A percentile compares a stretch with the other conserved stretches of the same genome.
Evolutionary conservation across 306 rosid species (phyloP).

Genomic region (Corylus americana): DNA sequence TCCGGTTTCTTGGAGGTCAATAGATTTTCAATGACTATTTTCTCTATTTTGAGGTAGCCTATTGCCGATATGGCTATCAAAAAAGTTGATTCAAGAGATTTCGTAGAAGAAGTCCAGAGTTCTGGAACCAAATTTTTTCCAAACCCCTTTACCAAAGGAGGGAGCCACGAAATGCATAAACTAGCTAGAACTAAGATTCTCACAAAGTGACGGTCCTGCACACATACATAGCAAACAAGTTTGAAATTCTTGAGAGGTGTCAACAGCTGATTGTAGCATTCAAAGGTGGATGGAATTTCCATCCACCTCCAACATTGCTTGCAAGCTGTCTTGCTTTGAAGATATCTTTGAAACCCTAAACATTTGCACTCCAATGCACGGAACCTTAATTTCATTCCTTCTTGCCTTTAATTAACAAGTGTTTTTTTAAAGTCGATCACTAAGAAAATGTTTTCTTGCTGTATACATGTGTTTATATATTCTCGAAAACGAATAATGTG

Average conservation of each 20-base stretch:
- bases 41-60: too few species aligned
- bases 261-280: background rate
- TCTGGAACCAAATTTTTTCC: too few species aligned
- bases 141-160: too few species aligned
- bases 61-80: too few species aligned
- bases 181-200: too few species aligned
- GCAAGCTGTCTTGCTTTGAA: conserved; percentile 43
- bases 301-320: conserved; percentile 6
- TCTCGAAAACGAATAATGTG: conserved; percentile 21
- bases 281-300: conserved; percentile 3
- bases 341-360: conserved; percentile 34
- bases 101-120: too few species aligned
- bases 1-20: too few species aligned
- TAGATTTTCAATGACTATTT: too few species aligned
- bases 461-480: conserved; percentile 25
- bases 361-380: conserved; percentile 28
- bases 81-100: too few species aligned
- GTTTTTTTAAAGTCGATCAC: background rate
- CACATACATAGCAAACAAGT: background rate
- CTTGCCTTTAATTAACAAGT: conserved; percentile 19
- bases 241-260: background rate
- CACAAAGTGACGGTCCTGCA: too few species aligned
- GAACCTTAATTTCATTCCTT: conserved; percentile 23
- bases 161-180: too few species aligned
- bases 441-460: conserved; percentile 32